Base-by-base conservation (phyloP, 1,139 yeast species). In the Yamadazyma pseudoaaseri region DNA sequence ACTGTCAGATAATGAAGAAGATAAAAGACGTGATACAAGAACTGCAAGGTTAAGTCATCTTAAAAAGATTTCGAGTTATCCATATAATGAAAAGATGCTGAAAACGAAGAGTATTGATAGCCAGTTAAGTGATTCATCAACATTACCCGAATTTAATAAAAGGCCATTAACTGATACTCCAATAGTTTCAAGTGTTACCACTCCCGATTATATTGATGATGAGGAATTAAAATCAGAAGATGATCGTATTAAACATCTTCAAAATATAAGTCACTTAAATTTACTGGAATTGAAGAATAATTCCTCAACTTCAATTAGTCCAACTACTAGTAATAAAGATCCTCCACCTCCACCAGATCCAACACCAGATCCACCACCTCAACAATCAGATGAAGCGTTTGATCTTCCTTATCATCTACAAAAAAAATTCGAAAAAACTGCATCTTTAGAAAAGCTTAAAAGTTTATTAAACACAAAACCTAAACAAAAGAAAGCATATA, bases 101-200 rank as follows among this genome's bases (percentile, higher is more conserved):
- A 41, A 52, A 31, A 42, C 62, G n/a, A 55, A 49, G 30, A 58
- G 66, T 15, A 44, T 60, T 5, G 69, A 62, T 37, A 51, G 62
- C 5, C 65, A 54, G 31, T 38, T 52, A 30, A 35, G 38, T 25
- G 55, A 52, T 30, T 51, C 59, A 7, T 46, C 44, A 28, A 47
- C 52, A 26, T 58, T 76, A 29, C 85, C 86, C 0, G 80, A 66
- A 37, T 82, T 82, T 55, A 78, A 81, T 51, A 79, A 76, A 54
- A 63, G 87, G 30, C 89, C 90, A 0, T 59, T 79, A 36, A 79
- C 82, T 28, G 90, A 82, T 51, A 82, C 90, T 0, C 90, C 90
- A 0, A 68, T 79, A 3, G 76, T 73, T 4, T 78, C 84, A 24
- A 60, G 68, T 9, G 59, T 65, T 41, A 65, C 76, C 1, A 77